These are phyloP conservation scores for Tetramitus jugosus DNA, from an alignment of 208 protist genomes.

Conservation along the genomic window DNA sequence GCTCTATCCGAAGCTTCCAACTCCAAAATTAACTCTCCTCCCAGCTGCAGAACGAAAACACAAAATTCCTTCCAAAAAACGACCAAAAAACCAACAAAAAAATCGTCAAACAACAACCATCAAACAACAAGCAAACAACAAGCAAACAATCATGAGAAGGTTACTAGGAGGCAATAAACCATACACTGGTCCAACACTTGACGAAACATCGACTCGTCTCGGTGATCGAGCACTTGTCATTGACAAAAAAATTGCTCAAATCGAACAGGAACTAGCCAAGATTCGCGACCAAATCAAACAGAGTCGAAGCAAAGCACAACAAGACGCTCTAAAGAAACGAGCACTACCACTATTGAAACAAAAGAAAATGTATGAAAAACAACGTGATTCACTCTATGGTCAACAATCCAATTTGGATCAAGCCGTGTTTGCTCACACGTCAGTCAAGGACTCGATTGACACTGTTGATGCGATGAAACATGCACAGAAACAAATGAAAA, in stretches of 20 bases:
- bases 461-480: conserved; percentile 73
- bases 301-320: conserved; percentile 54
- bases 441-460: conserved; percentile 75
- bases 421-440: conserved; percentile 72
- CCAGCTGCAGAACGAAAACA: not conserved
- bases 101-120: too few species aligned
- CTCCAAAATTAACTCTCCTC: too few species aligned
- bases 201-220: conserved; percentile 64
- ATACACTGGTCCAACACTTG: conserved; percentile 56
- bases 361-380: conserved; percentile 77
- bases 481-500: conserved; percentile 67
- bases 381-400: conserved; percentile 71
- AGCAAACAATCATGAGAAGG: conserved; percentile 61
- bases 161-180: conserved; percentile 63
- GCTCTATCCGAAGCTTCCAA: too few species aligned
- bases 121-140: conserved; percentile 30
- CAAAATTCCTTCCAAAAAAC: not conserved
- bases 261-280: conserved; percentile 72
- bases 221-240: conserved; percentile 56
- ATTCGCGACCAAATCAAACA: conserved; percentile 61
- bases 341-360: conserved; percentile 75
- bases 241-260: conserved; percentile 62
- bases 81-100: too few species aligned
- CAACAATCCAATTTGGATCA: conserved; percentile 86
- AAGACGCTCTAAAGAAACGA: conserved; percentile 72